Evolutionary conservation across 1,284 basidiomycete species (phyloP), one percentile per base, ranked within the genome.

Genomic region (Ustanciosporium gigantosporum): DNA sequence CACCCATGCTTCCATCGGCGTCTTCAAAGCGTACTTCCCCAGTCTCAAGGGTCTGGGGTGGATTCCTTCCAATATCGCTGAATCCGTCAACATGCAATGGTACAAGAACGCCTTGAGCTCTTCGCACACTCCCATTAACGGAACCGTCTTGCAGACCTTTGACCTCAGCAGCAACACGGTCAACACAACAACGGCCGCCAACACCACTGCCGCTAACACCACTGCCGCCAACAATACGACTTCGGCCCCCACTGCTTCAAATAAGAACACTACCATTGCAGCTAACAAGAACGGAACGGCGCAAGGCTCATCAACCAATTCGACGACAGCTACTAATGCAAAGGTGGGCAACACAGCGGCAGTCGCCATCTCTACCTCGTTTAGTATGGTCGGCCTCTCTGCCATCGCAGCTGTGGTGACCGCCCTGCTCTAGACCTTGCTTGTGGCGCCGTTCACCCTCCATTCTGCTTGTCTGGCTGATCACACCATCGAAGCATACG

Each of bases 21-120:
- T 84, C 6, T 93, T 91, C 80, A 86, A 88, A 13, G 79, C 81
- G 41, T 78, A 84, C 13, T 91, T 83, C 76, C 85, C 87, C 3
- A 55, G 84, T 34, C 85, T 91, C 72, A 79, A 81, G 45, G 58
- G 80, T 13, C 85, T 85, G 56, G 85, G 85, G 24, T 92, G 90
- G 90, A 82, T 27, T 16, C 24, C 55, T 1, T 21, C 32, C 32
- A 51, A 59, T 32, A 37, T 72, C 4, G 46, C 65, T 17, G 66
- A 72, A 16, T 25, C 62, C 29, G 49, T 48, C 44, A 42, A 46
- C 37, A 37, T 41, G 46, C 46, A 46, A 1, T 72, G 65, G 66
- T 72, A 72, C 47, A 50, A 55, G 46, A 72, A 72, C 25, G 65
- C 59, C 3, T 44, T 36, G 36, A 45, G 66, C 40, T 36, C 47